Evolutionary conservation across 306 rosid genomes (phyloP).

Genomic region (Arachis stenosperma): DNA sequence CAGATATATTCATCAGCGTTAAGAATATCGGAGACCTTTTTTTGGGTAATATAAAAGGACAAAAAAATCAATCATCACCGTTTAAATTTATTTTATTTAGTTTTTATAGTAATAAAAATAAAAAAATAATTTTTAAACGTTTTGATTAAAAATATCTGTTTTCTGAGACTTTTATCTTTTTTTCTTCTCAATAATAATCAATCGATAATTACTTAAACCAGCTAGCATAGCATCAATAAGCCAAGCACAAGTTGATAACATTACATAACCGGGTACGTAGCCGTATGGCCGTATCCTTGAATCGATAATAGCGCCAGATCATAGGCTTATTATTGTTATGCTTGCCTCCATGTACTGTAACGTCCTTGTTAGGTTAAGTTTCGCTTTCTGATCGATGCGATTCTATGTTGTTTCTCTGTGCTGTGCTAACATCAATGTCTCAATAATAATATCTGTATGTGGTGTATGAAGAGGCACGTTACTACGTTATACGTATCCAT

Average conservation of each 20-base stretch:
- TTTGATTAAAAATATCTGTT: too few species aligned
- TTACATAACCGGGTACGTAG: too few species aligned
- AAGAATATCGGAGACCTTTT: slow-evolving; percentile 39
- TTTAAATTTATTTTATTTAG: too few species aligned
- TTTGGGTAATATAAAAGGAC: too few species aligned
- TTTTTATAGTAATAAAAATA: too few species aligned
- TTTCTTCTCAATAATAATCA: too few species aligned
- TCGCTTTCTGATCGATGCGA: slow-evolving; percentile 46
- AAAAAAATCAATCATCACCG: too few species aligned
- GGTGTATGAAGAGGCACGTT: slow-evolving; percentile 48
- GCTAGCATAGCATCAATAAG: too few species aligned
- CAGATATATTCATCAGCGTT: slow-evolving; percentile 11
- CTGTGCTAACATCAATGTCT: neutral
- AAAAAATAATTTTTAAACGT: too few species aligned
- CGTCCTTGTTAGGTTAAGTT: slow-evolving; percentile 53
- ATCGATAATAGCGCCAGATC: slow-evolving; percentile 23
- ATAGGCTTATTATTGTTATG: neutral
- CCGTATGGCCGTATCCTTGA: neutral
- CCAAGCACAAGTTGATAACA: too few species aligned
- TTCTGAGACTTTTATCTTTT: neutral
- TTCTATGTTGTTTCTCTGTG: slow-evolving; percentile 23
- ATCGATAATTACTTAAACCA: too few species aligned
- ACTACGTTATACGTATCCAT: neutral
- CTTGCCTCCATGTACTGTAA: neutral
- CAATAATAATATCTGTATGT: slow-evolving; percentile 25